Evolutionary conservation across 2,329 filamentous ascomycete species (phyloP).

Genomic region (Aureobasidium lini): DNA sequence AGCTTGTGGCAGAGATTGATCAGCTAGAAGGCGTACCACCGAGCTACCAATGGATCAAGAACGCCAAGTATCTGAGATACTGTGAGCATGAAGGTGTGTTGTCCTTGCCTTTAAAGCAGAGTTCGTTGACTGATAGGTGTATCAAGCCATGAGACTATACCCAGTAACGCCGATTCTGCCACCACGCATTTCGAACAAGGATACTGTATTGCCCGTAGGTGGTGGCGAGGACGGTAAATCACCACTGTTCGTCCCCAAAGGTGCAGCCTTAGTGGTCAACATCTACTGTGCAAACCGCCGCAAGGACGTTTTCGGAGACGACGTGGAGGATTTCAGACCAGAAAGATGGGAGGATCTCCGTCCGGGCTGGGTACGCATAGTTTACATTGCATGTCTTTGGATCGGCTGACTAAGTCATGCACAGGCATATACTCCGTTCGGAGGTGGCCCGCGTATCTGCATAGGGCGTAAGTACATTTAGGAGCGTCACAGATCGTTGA

Average conservation of each 20-base stretch:
- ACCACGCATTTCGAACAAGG: constrained; percentile 62
- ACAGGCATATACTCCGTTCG: constrained; percentile 2
- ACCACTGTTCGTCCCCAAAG: constrained; percentile 43
- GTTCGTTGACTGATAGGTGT: constrained; percentile 44
- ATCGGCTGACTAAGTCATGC: neutral
- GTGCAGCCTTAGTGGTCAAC: constrained; percentile 25
- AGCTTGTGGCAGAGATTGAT: constrained; percentile 20
- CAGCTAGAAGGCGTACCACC: constrained; percentile 34
- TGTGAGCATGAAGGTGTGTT: constrained; percentile 51
- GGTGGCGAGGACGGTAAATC: constrained; percentile 44
- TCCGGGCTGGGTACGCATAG: neutral
- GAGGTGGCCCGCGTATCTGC: constrained; percentile 9
- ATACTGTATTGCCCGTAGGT: constrained; percentile 66
- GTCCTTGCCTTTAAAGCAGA: neutral
- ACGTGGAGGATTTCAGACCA: constrained; percentile 32
- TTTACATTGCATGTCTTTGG: neutral
- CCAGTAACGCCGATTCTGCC: constrained; percentile 55
- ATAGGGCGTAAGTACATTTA: neutral
- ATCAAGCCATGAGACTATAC: constrained; percentile 72
- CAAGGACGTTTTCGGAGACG: constrained; percentile 31
- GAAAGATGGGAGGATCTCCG: constrained; percentile 26
- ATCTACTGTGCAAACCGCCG: constrained; percentile 32
- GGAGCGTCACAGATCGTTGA: neutral
- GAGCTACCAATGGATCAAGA: constrained; percentile 18
- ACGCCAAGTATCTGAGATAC: constrained; percentile 37